Conservation (phyloP, 140 eudicot genomes). For the Bidens hawaiensis region DNA sequence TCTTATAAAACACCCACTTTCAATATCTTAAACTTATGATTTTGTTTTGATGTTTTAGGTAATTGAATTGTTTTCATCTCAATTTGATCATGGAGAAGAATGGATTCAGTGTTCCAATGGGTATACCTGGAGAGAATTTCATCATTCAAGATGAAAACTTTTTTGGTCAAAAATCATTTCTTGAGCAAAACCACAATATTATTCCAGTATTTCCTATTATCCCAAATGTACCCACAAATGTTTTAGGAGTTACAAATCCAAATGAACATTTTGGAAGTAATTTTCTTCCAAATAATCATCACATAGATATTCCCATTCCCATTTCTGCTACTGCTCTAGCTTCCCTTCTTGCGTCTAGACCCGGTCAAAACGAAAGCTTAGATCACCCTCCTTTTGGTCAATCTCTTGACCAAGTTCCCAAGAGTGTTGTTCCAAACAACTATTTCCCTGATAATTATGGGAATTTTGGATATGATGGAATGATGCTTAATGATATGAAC, state of each 20-base stretch:
- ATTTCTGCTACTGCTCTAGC: conserved; percentile 47
- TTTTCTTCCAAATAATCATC: conserved; percentile 26
- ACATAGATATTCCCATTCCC: conserved; percentile 38
- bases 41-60: conserved; percentile 13
- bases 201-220: conserved; percentile 40
- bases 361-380: conserved; percentile 23
- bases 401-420: conserved; percentile 25
- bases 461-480: conserved; percentile 31
- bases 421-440: conserved; percentile 22
- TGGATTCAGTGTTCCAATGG: conserved; percentile 36
- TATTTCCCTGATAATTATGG: conserved; percentile 14
- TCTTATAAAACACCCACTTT: neutral
- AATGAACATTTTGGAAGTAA: conserved; percentile 35
- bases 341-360: conserved; percentile 46
- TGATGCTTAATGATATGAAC: conserved; percentile 34
- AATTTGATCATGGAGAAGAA: conserved; percentile 42
- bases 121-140: conserved; percentile 30
- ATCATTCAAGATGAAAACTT: conserved; percentile 32
- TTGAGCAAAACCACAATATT: conserved; percentile 34
- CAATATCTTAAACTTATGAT: conserved; percentile 15
- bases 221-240: conserved; percentile 33
- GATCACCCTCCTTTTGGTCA: conserved; percentile 18
- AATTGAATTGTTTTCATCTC: neutral
- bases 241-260: conserved; percentile 18
- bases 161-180: conserved; percentile 26